Conservation (phyloP, 768 basidiomycete species). For the Termitomyces sp. region DNA sequence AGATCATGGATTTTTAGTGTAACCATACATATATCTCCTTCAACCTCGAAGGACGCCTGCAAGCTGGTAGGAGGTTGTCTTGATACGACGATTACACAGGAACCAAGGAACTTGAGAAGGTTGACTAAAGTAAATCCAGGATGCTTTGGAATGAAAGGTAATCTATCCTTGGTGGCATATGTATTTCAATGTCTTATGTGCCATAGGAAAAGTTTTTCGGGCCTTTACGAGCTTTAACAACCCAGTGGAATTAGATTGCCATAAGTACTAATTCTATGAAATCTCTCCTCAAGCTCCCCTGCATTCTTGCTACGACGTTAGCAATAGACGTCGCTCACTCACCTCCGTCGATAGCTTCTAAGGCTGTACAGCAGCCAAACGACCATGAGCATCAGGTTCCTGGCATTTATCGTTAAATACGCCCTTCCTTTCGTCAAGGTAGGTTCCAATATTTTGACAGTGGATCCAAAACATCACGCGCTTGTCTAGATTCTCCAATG, state of each 20-base stretch:
- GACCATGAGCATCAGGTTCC: not conserved
- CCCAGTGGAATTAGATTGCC: no score
- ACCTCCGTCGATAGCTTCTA: not conserved
- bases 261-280: not conserved
- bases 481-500: slow-evolving; percentile 11
- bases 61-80: no score
- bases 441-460: not conserved
- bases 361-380: not conserved
- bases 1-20: no score
- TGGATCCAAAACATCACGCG: not conserved
- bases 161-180: no score
- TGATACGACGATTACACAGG: no score
- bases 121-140: no score
- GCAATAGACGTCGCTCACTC: not conserved
- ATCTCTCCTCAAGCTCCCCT: not conserved
- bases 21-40: no score
- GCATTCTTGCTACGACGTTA: not conserved
- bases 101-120: not conserved
- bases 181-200: no score
- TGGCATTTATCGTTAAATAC: not conserved
- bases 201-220: no score
- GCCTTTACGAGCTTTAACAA: no score
- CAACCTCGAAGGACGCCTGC: no score
- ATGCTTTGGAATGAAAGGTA: no score
- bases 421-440: not conserved